Evolutionary conservation across 2,329 filamentous ascomycete genomes (phyloP).

Genomic region (Nothopassalora personata): DNA sequence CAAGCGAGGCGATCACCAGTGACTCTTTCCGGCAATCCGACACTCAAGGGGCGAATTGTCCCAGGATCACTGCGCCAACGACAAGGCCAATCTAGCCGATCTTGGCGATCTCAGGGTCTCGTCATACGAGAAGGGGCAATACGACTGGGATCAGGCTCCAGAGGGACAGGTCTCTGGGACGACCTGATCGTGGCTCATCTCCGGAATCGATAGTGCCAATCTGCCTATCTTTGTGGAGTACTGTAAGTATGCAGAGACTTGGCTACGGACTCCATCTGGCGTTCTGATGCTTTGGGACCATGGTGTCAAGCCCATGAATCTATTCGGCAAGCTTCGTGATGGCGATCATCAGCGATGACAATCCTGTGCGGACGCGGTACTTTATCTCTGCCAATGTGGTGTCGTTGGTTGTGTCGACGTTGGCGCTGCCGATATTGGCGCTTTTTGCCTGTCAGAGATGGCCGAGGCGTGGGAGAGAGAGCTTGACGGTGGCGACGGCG

Average conservation of each 20-base stretch:
- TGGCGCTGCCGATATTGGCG: slow-evolving; percentile 11
- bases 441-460: slow-evolving; percentile 6
- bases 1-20: no score
- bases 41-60: no score
- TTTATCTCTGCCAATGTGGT: slow-evolving; percentile 5
- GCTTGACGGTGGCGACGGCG: background rate
- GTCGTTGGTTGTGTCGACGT: slow-evolving; percentile 8
- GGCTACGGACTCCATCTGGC: no score
- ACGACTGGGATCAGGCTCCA: background rate
- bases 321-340: background rate
- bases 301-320: no score
- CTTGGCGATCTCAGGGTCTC: background rate
- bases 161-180: background rate
- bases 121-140: background rate
- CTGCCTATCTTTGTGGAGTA: no score
- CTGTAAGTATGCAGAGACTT: no score
- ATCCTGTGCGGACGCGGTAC: slow-evolving; percentile 5
- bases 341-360: slow-evolving; percentile 11
- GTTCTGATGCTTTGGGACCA: no score
- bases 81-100: background rate
- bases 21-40: no score
- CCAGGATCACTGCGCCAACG: no score
- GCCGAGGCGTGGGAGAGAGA: background rate
- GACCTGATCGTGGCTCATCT: background rate
- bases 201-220: background rate